These are phyloP conservation scores for Yarrowia porcina DNA, from an alignment of 805 yeast genomes.

Conservation along the genomic window DNA sequence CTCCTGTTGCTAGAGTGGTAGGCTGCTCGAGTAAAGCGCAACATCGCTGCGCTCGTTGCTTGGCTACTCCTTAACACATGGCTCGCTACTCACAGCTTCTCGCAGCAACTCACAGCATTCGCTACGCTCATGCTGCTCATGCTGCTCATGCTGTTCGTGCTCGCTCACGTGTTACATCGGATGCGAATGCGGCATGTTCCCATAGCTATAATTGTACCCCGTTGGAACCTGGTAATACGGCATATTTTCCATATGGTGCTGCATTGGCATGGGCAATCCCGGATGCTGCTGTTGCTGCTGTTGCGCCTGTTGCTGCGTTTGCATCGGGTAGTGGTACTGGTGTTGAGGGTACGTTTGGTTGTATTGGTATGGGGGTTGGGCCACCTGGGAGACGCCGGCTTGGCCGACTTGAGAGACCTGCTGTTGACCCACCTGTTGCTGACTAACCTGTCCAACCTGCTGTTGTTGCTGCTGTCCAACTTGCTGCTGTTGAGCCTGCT, in stretches of 20 bases:
- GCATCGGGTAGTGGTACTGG: conserved; percentile 22
- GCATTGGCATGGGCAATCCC: conserved; percentile 19
- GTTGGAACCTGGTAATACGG: conserved; percentile 20
- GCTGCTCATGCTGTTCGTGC: too few species aligned
- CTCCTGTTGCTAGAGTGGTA: too few species aligned
- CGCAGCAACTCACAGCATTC: too few species aligned
- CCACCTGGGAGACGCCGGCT: background rate
- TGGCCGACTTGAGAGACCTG: too few species aligned
- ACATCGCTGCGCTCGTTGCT: too few species aligned
- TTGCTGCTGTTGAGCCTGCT: background rate
- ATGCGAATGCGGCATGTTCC: conserved; percentile 18
- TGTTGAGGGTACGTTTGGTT: conserved; percentile 21
- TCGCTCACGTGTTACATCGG: background rate
- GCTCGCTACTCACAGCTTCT: too few species aligned
- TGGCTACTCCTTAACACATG: too few species aligned
- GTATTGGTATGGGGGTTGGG: background rate
- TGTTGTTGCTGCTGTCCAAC: background rate
- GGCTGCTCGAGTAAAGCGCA: too few species aligned
- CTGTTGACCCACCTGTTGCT: background rate
- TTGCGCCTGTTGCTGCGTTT: background rate
- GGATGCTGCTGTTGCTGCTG: conserved; percentile 16
- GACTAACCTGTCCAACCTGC: background rate
- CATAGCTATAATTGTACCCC: conserved; percentile 2
- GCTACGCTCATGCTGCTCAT: too few species aligned
- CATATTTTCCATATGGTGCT: background rate